phyloP scores from a whole-genome alignment of 176 grass and related monocot species.

The Urochloa ruziziensis region DNA sequence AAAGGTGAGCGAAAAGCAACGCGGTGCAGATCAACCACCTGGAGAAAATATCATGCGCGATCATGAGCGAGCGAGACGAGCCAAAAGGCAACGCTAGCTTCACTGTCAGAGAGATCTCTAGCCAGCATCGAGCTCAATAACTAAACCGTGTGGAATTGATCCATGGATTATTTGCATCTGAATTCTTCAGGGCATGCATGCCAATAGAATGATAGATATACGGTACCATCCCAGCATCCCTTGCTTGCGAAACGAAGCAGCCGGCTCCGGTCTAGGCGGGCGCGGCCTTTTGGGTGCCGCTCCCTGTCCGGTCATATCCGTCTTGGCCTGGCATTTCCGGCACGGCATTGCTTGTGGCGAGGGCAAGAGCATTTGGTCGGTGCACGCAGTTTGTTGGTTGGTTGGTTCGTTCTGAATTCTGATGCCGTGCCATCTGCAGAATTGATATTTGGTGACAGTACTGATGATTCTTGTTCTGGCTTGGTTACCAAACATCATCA shows the following conservation, averaged over 20 bases:
- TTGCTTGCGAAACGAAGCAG: background rate
- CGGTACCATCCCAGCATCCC: too few species aligned
- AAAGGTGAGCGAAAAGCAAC: constrained; percentile 41
- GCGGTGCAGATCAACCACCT: constrained; percentile 45
- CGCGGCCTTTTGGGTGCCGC: background rate
- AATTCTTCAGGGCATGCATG: background rate
- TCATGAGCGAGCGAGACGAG: constrained; percentile 1
- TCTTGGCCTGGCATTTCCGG: constrained; percentile 29
- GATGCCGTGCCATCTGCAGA: background rate
- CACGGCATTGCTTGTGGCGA: constrained; percentile 19
- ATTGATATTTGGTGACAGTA: background rate
- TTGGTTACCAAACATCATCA: background rate
- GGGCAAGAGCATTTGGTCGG: background rate
- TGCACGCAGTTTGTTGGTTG: background rate
- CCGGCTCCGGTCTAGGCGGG: background rate
- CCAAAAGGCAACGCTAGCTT: background rate
- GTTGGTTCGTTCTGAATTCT: background rate
- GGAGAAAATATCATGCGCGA: constrained; percentile 16
- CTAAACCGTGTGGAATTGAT: constrained; percentile 18
- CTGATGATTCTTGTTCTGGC: background rate
- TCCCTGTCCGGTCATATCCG: background rate
- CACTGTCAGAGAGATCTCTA: background rate
- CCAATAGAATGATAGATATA: too few species aligned
- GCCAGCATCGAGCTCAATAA: background rate
- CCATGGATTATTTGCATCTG: constrained; percentile 1